Conservation (phyloP, 2,329 filamentous ascomycete species). For the Parastagonospora nodorum region DNA sequence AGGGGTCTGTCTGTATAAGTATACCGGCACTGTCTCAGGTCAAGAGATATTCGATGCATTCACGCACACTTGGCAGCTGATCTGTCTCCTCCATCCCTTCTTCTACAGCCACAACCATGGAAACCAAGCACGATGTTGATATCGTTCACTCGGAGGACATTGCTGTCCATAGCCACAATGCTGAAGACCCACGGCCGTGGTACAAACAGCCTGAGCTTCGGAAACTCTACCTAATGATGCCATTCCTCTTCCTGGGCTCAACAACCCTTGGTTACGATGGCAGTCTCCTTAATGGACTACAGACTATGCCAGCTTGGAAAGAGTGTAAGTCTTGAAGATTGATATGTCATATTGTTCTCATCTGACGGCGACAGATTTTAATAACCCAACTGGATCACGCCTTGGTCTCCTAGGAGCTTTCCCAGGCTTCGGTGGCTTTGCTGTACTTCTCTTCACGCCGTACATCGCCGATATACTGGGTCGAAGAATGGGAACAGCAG, state of each 20-base stretch:
- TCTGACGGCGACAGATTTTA: slow-evolving; percentile 30
- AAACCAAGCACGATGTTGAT: slow-evolving; percentile 12
- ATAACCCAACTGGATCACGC: slow-evolving; percentile 53
- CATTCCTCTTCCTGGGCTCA: slow-evolving; percentile 22
- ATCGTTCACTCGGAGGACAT: slow-evolving; percentile 18
- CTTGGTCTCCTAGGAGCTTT: slow-evolving; percentile 53
- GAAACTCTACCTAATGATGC: slow-evolving; percentile 25
- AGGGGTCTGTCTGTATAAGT: not conserved
- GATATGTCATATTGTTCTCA: not conserved
- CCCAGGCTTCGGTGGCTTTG: slow-evolving; percentile 54
- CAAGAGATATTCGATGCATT: no score
- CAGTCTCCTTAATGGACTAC: slow-evolving; percentile 22
- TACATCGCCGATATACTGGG: slow-evolving; percentile 46
- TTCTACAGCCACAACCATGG: slow-evolving; percentile 3
- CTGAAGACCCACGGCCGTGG: slow-evolving; percentile 21
- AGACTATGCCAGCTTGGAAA: slow-evolving; percentile 26
- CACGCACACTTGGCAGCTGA: no score
- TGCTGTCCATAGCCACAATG: not conserved
- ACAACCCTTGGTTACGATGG: slow-evolving; percentile 24
- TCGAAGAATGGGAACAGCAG: slow-evolving; percentile 58
- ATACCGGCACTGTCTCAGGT: not conserved
- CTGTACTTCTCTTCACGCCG: slow-evolving; percentile 50
- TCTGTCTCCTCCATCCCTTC: not conserved
- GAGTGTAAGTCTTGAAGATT: slow-evolving; percentile 9
- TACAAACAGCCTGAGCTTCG: slow-evolving; percentile 22